These are phyloP conservation scores for Guadua angustifolia DNA, from an alignment of 176 grass and related monocot species.

Conservation along the genomic window DNA sequence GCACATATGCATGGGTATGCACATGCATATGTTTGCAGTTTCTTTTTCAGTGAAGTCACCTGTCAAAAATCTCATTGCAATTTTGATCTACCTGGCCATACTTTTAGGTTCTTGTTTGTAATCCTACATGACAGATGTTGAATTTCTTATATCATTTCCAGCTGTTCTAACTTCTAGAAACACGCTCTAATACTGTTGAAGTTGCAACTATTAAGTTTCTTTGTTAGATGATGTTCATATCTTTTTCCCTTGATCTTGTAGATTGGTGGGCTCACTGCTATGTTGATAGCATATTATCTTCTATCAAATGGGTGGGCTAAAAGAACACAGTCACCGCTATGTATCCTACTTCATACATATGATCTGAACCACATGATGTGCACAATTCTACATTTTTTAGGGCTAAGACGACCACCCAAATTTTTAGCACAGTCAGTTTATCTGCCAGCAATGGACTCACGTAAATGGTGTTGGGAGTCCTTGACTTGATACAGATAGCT, in stretches of 20 bases:
- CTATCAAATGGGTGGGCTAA: constrained; percentile 90
- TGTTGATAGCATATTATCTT: constrained; percentile 90
- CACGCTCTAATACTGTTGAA: constrained; percentile 21
- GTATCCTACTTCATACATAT: constrained; percentile 67
- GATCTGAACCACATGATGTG: constrained; percentile 21
- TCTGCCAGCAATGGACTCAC: constrained; percentile 9
- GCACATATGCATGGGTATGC: background rate
- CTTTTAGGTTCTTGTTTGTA: constrained; percentile 9
- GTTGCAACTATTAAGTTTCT: constrained; percentile 14
- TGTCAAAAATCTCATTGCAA: background rate
- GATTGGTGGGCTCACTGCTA: constrained; percentile 90
- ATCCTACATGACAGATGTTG: constrained; percentile 10
- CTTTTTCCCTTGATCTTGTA: constrained; percentile 42
- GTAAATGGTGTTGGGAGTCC: constrained; percentile 33
- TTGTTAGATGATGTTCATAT: constrained; percentile 26
- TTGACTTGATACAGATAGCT: constrained; percentile 86
- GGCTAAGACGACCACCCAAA: background rate
- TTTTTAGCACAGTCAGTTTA: background rate
- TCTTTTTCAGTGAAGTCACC: constrained; percentile 31
- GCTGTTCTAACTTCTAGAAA: constrained; percentile 20
- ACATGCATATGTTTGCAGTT: background rate
- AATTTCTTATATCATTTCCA: background rate
- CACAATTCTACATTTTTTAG: constrained; percentile 18
- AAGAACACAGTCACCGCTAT: constrained; percentile 79
- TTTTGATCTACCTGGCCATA: background rate